Base-by-base conservation (phyloP, 1,284 basidiomycete species). In the Irpex sp. region DNA sequence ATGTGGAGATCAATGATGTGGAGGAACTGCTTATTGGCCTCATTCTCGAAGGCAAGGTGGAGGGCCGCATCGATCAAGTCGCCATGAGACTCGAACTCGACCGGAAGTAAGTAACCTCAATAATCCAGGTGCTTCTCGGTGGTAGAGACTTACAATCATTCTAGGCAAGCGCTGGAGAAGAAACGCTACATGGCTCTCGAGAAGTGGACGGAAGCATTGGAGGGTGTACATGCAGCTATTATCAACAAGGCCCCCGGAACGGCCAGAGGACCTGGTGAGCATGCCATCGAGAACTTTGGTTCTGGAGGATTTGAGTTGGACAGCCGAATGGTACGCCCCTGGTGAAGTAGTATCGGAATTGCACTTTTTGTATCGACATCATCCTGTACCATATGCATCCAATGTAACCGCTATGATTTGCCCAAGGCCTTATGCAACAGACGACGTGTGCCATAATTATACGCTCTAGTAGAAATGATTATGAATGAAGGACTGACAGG, bases 1-100 rank as follows among this genome's bases (percentile, higher is more conserved):
- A 97, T 69, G 91, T 98, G 17, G 85, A 92, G 17, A 84, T 85
- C 40, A 84, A 86, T 55, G 95, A 98, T 73, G 96, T 97, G 3
- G 96, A 98, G 73, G 93, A 94, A 62, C 85, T 99, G 36, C 85
- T 99, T 40, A 92, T 98, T 64, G 91, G 93, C 47, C 85, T 99
- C 17, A 98, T 99, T 63, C 79, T 98, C 36, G 97, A 99, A 75
- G 94, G 93, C 26, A 96, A 93, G 74, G 94, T 99, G 40, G 89
- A 96, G 68, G 97, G 97, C 15, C 86, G 90, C 69, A 97, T 99
- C 71, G 97, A 99, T 75, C 96, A 98, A 77, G 94, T 97, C 40
- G 88, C 92, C 19, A 95, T 96, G 81, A 84, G 92, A 60, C 82
- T 99, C 13, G 93, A 98, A 71, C 82, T 99, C 26, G 93, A 97